Conservation (phyloP, 2,329 filamentous ascomycete genomes). For the Ophiocordyceps unilateralis region DNA sequence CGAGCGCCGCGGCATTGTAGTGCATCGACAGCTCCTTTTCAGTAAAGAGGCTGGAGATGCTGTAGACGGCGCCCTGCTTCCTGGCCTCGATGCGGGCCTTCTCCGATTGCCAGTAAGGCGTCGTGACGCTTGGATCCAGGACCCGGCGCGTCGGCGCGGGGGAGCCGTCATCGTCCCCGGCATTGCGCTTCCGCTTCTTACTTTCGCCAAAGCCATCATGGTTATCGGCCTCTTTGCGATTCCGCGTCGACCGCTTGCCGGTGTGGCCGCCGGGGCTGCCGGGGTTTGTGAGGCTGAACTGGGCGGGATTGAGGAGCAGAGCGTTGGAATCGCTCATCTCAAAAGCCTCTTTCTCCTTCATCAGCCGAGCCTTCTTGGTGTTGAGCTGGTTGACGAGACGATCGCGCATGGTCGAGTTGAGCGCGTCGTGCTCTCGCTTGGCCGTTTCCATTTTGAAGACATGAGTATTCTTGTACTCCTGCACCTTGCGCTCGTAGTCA, state of each 20-base stretch:
- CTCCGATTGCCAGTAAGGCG: constrained; percentile 45
- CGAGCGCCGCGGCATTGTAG: constrained; percentile 44
- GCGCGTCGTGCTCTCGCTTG: constrained; percentile 39
- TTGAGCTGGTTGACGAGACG: constrained; percentile 50
- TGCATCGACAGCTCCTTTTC: constrained; percentile 52
- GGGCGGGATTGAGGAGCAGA: constrained; percentile 47
- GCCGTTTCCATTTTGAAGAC: constrained; percentile 46
- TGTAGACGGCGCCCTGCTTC: constrained; percentile 43
- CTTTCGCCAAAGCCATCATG: constrained; percentile 33
- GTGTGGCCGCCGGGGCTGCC: constrained; percentile 46
- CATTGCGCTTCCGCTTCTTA: constrained; percentile 47
- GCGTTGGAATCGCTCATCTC: constrained; percentile 51
- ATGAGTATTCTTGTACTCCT: constrained; percentile 40
- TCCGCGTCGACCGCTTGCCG: constrained; percentile 43
- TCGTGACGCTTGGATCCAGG: constrained; percentile 38
- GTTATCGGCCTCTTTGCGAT: constrained; percentile 44
- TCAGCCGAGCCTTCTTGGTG: constrained; percentile 45
- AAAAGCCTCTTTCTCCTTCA: constrained; percentile 49
- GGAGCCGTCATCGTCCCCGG: constrained; percentile 44
- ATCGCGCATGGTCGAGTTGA: constrained; percentile 44
- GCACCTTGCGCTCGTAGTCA: constrained; percentile 44
- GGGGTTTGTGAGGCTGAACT: constrained; percentile 49
- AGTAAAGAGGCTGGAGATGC: constrained; percentile 53
- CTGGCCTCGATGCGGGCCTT: constrained; percentile 34
- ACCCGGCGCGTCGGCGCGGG: constrained; percentile 38